Evolutionary conservation across 2,329 filamentous ascomycete species (phyloP).

Genomic region (Calonectria pseudoreteaudii): DNA sequence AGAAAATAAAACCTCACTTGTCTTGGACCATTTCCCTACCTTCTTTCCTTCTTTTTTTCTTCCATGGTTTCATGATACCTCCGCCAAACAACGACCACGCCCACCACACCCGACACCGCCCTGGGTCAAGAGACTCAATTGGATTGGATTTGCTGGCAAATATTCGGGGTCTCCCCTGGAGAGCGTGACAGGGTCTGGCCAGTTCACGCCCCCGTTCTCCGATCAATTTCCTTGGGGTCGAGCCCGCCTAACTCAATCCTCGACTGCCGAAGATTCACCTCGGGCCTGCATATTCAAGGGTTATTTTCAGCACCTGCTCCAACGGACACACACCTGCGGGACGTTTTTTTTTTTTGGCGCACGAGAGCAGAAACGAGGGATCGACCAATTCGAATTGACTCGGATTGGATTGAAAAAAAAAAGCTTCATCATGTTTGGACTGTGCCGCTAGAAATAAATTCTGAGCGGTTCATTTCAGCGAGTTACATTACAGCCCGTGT

Average conservation of each 20-base stretch:
- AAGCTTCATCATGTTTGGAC: not conserved
- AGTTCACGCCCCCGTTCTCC: not conserved
- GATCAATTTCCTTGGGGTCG: conserved; percentile 17
- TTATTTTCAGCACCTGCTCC: conserved; percentile 5
- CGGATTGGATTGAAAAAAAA: not conserved
- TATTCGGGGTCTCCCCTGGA: conserved; percentile 14
- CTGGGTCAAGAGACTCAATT: not conserved
- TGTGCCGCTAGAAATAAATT: not conserved
- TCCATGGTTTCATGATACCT: not conserved
- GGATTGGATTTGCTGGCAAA: conserved; percentile 6
- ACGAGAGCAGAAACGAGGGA: not conserved
- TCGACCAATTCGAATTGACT: not conserved
- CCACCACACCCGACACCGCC: conserved; percentile 17
- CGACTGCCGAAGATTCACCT: conserved; percentile 22
- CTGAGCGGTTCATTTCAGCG: not conserved
- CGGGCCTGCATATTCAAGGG: conserved; percentile 6
- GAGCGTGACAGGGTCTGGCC: conserved; percentile 16
- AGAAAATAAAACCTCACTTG: not conserved
- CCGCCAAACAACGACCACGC: not conserved
- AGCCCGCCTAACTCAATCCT: conserved; percentile 4
- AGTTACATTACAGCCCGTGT: not conserved
- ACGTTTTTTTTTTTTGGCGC: not conserved
- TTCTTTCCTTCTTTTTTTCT: not conserved
- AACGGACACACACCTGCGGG: not conserved
- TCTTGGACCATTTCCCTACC: not conserved